A percentile compares a stretch with the other conserved stretches of the same genome.
These are phyloP conservation scores for Azolla pinnata DNA, from an alignment of 75 land plant genomes.

Conservation along the genomic window DNA sequence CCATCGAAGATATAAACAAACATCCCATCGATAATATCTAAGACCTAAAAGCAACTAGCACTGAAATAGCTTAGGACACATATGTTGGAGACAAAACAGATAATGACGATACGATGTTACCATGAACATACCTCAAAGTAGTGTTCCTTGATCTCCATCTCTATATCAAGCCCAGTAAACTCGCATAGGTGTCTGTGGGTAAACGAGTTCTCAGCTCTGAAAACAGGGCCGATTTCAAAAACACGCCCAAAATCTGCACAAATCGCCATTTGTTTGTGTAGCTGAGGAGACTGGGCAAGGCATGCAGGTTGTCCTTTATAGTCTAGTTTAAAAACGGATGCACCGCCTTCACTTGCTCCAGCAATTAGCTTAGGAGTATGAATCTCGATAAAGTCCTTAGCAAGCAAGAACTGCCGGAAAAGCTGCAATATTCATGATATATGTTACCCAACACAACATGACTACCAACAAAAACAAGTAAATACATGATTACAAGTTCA, in stretches of 20 bases:
- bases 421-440: constrained; percentile 29
- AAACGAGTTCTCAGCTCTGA: constrained; percentile 86
- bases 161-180: constrained; percentile 91
- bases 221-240: constrained; percentile 86
- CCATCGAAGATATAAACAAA: constrained; percentile 77
- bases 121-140: constrained; percentile 71
- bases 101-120: neutral
- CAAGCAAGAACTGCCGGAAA: constrained; percentile 50
- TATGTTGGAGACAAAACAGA: neutral
- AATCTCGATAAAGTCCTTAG: constrained; percentile 53
- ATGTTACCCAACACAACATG: neutral
- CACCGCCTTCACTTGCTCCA: constrained; percentile 96
- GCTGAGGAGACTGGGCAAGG: constrained; percentile 92
- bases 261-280: constrained; percentile 90
- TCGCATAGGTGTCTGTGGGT: constrained; percentile 95
- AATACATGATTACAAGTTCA: no score
- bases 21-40: constrained; percentile 63
- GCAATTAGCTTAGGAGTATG: constrained; percentile 77
- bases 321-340: constrained; percentile 78
- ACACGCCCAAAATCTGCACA: constrained; percentile 90
- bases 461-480: constrained; percentile 4
- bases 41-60: constrained; percentile 61
- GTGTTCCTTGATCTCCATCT: constrained; percentile 91
- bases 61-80: constrained; percentile 1
- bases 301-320: constrained; percentile 89